Percentiles rank a stretch among this genome's conserved stretches.
These are phyloP conservation scores for Haematococcus sp. DNA, from an alignment of 139 green algal species.

Conservation along the genomic window DNA sequence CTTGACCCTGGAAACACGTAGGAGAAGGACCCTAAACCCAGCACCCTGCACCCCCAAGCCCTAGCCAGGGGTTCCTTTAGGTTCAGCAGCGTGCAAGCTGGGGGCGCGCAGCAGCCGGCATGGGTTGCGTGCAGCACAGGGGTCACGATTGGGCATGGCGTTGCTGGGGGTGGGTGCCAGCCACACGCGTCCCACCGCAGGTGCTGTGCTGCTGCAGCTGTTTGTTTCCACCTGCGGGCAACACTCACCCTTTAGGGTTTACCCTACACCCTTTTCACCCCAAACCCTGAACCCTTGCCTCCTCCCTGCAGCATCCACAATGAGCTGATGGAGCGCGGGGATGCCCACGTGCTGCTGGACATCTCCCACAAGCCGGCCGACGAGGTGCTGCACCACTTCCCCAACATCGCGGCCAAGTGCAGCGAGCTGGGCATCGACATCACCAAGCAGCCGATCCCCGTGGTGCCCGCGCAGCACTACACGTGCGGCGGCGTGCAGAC, in stretches of 20 bases:
- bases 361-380: conserved; percentile 78
- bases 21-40: background rate
- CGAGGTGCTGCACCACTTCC: conserved; percentile 87
- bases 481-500: conserved; percentile 94
- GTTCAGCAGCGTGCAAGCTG: too few species aligned
- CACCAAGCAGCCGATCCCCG: conserved; percentile 87
- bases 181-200: too few species aligned
- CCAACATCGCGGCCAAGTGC: conserved; percentile 85
- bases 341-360: conserved; percentile 89
- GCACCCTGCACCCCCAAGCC: too few species aligned
- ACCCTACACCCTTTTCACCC: too few species aligned
- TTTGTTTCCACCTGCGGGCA: too few species aligned
- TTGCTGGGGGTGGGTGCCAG: too few species aligned
- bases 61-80: too few species aligned
- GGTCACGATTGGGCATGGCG: too few species aligned
- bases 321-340: conserved; percentile 68
- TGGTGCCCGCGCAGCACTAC: conserved; percentile 96
- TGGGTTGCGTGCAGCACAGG: background rate
- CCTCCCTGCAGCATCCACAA: conserved; percentile 74
- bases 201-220: too few species aligned
- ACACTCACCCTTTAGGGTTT: too few species aligned
- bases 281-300: background rate
- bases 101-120: background rate
- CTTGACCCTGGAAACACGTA: background rate
- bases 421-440: conserved; percentile 88